Evolutionary conservation across 768 basidiomycete species (phyloP).

Genomic region (Roridomyces roridus): DNA sequence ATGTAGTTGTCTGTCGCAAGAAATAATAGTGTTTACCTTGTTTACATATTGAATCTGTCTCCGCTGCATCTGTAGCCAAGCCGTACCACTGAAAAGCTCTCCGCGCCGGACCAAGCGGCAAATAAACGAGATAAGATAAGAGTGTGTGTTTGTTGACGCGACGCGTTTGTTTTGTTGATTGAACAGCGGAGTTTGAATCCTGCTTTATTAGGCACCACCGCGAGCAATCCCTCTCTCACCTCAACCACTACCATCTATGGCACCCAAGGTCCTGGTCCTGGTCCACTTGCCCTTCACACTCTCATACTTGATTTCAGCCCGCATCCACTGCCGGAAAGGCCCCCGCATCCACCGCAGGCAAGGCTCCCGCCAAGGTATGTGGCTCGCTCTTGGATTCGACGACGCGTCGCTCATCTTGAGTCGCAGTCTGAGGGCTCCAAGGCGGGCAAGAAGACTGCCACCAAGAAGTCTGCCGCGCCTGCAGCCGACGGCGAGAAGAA

Average conservation of each 20-base stretch:
- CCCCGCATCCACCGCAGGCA: conserved; percentile 69
- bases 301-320: conserved; percentile 42
- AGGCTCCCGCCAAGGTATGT: conserved; percentile 59
- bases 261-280: conserved; percentile 38
- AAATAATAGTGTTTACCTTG: conserved; percentile 8
- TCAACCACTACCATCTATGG: conserved; percentile 40
- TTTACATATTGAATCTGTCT: no score
- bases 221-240: no score
- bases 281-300: conserved; percentile 4
- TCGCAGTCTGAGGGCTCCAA: conserved; percentile 42
- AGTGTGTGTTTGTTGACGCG: not conserved
- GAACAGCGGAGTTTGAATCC: not conserved
- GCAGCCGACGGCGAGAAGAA: conserved; percentile 73
- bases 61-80: no score
- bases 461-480: conserved; percentile 53
- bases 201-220: not conserved
- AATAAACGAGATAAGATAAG: no score
- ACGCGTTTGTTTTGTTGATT: not conserved
- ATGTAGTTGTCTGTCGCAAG: conserved; percentile 55
- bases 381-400: not conserved
- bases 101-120: no score
- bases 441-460: conserved; percentile 66
- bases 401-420: not conserved
- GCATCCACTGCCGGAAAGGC: conserved; percentile 79
- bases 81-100: no score